These are phyloP conservation scores for Dryas integrifolia DNA, from an alignment of 331 rosid species.

Conservation along the genomic window DNA sequence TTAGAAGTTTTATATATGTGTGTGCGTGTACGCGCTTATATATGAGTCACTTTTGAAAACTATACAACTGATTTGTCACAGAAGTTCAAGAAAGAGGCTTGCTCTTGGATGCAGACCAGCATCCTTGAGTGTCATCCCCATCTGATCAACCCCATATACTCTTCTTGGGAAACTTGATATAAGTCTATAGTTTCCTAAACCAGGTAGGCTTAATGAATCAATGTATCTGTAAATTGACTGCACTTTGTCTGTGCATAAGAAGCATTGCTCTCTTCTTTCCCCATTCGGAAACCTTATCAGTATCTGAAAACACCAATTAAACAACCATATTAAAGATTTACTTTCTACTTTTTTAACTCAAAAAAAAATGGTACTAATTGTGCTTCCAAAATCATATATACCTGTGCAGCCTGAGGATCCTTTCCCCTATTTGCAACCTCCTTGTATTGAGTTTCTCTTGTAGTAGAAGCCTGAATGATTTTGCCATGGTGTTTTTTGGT, in stretches of 20 bases:
- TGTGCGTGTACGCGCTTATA: no score
- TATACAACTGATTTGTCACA: neutral
- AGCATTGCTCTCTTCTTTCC: constrained; percentile 69
- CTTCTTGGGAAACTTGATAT: constrained; percentile 75
- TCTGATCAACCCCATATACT: constrained; percentile 48
- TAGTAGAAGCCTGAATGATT: constrained; percentile 30
- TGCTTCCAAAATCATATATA: constrained; percentile 8
- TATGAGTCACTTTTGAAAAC: neutral
- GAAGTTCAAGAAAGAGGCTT: constrained; percentile 42
- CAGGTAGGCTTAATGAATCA: constrained; percentile 54
- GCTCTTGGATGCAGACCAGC: constrained; percentile 51
- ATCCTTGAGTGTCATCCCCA: constrained; percentile 56
- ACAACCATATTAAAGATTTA: neutral
- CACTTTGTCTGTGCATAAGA: constrained; percentile 59
- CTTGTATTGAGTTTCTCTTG: constrained; percentile 33
- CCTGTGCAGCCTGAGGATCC: constrained; percentile 58
- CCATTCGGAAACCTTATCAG: constrained; percentile 84
- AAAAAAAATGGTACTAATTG: no score
- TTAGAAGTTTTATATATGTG: no score
- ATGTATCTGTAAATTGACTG: constrained; percentile 64
- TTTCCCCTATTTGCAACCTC: constrained; percentile 38
- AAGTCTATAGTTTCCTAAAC: constrained; percentile 56
- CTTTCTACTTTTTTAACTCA: no score
- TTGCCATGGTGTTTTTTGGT: constrained; percentile 25
- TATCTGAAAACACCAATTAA: constrained; percentile 42